Conservation (phyloP, 2,329 filamentous ascomycete species). For the Claviceps sp. region DNA sequence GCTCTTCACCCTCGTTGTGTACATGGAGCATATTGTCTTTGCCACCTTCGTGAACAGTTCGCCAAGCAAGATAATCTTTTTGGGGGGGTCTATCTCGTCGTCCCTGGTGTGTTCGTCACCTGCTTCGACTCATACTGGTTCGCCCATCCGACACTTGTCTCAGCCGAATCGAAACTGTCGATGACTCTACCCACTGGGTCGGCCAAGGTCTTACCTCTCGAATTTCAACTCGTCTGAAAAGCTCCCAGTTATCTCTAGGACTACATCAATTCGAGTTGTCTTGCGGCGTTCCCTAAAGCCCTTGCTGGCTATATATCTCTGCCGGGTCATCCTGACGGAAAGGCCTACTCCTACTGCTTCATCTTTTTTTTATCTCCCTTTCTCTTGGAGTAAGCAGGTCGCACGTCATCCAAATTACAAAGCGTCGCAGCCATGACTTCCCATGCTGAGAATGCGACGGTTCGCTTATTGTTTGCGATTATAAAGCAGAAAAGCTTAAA, state of each 20-base stretch:
- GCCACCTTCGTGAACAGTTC: neutral
- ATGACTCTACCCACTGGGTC: neutral
- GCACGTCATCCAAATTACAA: neutral
- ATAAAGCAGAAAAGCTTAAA: conserved; percentile 46
- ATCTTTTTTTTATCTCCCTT: neutral
- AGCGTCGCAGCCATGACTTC: conserved; percentile 28
- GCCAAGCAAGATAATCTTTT: neutral
- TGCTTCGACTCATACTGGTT: neutral
- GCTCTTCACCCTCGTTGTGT: neutral
- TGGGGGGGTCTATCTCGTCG: neutral
- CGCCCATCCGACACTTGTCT: neutral
- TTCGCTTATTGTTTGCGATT: conserved; percentile 45
- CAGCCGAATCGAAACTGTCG: neutral
- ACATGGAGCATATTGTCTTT: neutral
- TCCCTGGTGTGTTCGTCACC: neutral
- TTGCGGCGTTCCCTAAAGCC: neutral
- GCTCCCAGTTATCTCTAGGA: neutral
- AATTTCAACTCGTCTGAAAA: neutral
- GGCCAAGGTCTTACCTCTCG: neutral
- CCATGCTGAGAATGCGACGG: conserved; percentile 43
- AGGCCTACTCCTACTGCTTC: neutral
- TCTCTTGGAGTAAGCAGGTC: neutral
- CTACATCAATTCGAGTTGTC: neutral
- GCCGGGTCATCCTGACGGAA: neutral
- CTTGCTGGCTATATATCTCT: neutral